Percentiles rank a stretch among this genome's conserved stretches.
phyloP scores from a whole-genome alignment of 1,284 basidiomycete species.

The Leccinum griseonigrum region DNA sequence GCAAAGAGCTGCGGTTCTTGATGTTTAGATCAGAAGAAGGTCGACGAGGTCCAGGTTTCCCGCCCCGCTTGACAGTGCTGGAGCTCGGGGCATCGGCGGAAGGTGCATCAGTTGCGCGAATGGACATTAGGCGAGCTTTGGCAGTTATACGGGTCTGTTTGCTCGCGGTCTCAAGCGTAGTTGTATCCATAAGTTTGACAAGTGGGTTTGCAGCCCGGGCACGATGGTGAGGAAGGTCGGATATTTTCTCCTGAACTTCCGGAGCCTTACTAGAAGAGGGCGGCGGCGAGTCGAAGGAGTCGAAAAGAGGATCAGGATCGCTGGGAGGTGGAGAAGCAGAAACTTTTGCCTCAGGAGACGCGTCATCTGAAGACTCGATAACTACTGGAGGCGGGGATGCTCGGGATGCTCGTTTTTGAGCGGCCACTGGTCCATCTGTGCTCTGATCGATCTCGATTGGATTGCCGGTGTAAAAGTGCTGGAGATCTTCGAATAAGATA shows the following conservation, averaged over 20 bases:
- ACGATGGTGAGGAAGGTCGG: conserved; percentile 41
- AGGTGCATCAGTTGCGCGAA: conserved; percentile 6
- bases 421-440: conserved; percentile 14
- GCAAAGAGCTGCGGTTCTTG: conserved; percentile 44
- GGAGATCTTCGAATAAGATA: conserved; percentile 27
- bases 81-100: conserved; percentile 13
- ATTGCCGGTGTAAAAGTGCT: conserved; percentile 32
- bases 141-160: conserved; percentile 41
- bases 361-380: background rate
- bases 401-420: conserved; percentile 3
- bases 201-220: conserved; percentile 48
- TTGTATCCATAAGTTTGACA: conserved; percentile 48
- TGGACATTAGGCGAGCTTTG: conserved; percentile 42
- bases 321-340: conserved; percentile 15
- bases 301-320: conserved; percentile 31
- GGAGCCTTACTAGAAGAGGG: conserved; percentile 4
- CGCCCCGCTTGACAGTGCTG: conserved; percentile 15
- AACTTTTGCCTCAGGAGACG: conserved; percentile 1
- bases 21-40: conserved; percentile 39
- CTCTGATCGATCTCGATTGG: conserved; percentile 32
- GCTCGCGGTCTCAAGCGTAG: conserved; percentile 20
- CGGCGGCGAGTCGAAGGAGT: conserved; percentile 33
- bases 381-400: background rate
- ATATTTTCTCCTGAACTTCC: conserved; percentile 5
- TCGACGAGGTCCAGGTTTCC: conserved; percentile 48